Evolutionary conservation across 2,329 filamentous ascomycete species (phyloP), one percentile per base, ranked within the genome.

Genomic region (Metarhizium anisopliae): DNA sequence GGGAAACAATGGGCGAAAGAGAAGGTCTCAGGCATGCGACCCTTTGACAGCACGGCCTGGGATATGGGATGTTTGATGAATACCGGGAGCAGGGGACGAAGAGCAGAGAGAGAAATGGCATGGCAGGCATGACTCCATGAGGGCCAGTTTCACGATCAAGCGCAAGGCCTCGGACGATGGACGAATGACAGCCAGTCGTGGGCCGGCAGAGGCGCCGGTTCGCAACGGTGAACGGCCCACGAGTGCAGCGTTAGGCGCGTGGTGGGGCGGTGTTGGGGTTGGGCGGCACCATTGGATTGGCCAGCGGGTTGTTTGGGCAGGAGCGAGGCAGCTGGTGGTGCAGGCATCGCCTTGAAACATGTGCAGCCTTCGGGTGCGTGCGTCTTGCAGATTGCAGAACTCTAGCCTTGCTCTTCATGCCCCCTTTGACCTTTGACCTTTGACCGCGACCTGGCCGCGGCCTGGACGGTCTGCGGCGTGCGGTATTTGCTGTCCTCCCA

Each of bases 121-220:
- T 25, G 25, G 25, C 25, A 35, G 32, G 32, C 32, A 35, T 35
- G 32, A 35, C 25, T 25, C 25, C 25, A 4, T 25, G 25, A 25
- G 5, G 32, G 32, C 32, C 32, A 35, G 25, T 25, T 25, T 25
- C 25, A 25, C 25, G 7, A 35, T 35, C 32, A 35, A 35, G 32
- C 32, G 32, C 32, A 11, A 35, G 32, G 32, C 32, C 7, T 7
- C 32, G 6, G 32, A 35, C 32, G 10, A 7, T 7, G 32, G 32
- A 13, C 53, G 43, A 38, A 54, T 35, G 18, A 30, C 36, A 38
- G 56, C 56, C 56, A 57, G 50, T 55, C 56, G 50, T 45, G 53
- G 49, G 30, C 30, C 55, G 50, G 56, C 10, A 29, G 36, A 32
- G 43, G 43, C 53, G 53, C 45, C 13, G 43, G 42, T 38, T 54